Conservation (phyloP, 129 eudicot genomes). For the Scalesia atractyloides region DNA sequence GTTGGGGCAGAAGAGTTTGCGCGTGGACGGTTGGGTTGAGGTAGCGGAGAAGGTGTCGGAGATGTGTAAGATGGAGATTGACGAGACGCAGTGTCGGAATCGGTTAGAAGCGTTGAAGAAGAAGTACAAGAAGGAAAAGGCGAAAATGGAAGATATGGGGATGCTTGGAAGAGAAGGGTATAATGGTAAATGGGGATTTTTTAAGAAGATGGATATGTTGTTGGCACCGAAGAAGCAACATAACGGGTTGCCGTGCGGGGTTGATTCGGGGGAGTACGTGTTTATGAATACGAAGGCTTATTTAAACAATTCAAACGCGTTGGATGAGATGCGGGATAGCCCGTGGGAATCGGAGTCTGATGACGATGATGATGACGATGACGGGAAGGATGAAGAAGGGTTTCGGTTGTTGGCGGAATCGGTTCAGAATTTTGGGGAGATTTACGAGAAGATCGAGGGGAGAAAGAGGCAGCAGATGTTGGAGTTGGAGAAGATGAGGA, state of each 20-base stretch:
- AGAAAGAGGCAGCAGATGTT: constrained; percentile 79
- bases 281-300: constrained; percentile 83
- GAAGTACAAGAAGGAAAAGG: constrained; percentile 83
- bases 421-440: constrained; percentile 73
- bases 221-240: constrained; percentile 56
- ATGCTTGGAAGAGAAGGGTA: constrained; percentile 53
- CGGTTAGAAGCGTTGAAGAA: constrained; percentile 70
- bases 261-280: constrained; percentile 95
- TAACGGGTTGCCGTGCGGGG: constrained; percentile 79
- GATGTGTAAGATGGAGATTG: constrained; percentile 53
- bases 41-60: constrained; percentile 79
- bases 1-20: constrained; percentile 73
- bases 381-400: constrained; percentile 37
- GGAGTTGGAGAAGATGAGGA: constrained; percentile 88
- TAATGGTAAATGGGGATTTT: constrained; percentile 55
- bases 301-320: constrained; percentile 67
- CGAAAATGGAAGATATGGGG: constrained; percentile 49
- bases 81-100: constrained; percentile 63
- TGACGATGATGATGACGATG: constrained; percentile 73
- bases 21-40: constrained; percentile 83
- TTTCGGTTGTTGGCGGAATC: constrained; percentile 80
- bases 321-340: constrained; percentile 95
- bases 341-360: constrained; percentile 71
- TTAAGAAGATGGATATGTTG: constrained; percentile 85
- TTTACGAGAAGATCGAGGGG: constrained; percentile 87